A percentile compares a stretch with the other conserved stretches of the same genome.
These are phyloP conservation scores for Aspergillus quadrilineatus DNA, from an alignment of 2,329 filamentous ascomycete genomes.

Conservation along the genomic window DNA sequence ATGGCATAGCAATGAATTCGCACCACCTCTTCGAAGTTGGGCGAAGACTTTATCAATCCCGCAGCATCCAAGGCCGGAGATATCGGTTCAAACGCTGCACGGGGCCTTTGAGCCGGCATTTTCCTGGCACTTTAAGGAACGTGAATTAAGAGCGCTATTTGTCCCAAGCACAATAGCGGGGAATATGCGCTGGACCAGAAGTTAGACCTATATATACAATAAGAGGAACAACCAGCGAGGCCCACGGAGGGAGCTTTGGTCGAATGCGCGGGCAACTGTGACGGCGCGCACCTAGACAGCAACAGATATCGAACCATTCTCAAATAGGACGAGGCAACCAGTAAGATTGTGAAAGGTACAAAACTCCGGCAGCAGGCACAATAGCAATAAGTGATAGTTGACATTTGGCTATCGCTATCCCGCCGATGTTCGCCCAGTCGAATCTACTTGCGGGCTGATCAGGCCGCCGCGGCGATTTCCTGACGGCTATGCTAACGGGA, in stretches of 20 bases:
- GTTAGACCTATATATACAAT: not conserved
- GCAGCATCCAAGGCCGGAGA: conserved; percentile 79
- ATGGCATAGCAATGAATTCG: conserved; percentile 78
- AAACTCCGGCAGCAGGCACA: too few species aligned
- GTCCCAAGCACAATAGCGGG: not conserved
- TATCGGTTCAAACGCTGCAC: conserved; percentile 89
- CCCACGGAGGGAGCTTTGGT: too few species aligned
- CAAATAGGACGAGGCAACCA: too few species aligned
- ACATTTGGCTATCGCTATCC: too few species aligned
- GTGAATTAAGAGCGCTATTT: not conserved
- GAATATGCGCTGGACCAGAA: not conserved
- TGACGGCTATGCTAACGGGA: not conserved
- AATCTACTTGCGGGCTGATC: too few species aligned
- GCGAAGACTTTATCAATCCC: conserved; percentile 70
- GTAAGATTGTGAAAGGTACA: too few species aligned
- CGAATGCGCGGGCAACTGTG: too few species aligned
- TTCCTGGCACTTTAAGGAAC: not conserved
- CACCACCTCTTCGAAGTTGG: conserved; percentile 84
- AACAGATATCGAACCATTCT: too few species aligned
- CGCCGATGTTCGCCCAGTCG: too few species aligned
- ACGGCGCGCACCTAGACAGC: too few species aligned
- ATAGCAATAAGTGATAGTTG: too few species aligned
- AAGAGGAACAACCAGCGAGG: not conserved
- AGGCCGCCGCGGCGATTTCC: not conserved
- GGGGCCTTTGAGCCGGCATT: conserved; percentile 78